Evolutionary conservation across 495 filamentous ascomycete genomes (phyloP).

Genomic region (Penicillium malachiteum): DNA sequence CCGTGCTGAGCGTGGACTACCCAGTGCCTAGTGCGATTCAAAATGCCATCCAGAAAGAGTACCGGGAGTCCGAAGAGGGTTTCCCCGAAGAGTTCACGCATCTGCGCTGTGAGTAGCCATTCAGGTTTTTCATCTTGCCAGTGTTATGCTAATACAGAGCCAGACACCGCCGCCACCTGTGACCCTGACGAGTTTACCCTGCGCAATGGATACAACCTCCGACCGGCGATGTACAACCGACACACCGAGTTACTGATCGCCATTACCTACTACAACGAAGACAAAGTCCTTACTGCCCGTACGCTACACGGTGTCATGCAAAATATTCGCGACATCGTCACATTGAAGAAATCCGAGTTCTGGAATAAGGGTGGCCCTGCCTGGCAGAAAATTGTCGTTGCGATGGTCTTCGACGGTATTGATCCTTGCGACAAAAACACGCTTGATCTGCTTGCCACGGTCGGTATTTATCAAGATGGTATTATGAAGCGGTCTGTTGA

Average conservation of each 20-base stretch:
- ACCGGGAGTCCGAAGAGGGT: conserved; percentile 78
- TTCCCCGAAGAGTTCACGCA: conserved; percentile 85
- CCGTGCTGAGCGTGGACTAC: conserved; percentile 94
- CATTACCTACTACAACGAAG: conserved; percentile 99
- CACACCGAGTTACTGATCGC: conserved; percentile 96
- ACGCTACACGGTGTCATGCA: conserved; percentile 98
- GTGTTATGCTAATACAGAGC: conserved; percentile 4
- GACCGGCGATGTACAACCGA: conserved; percentile 97
- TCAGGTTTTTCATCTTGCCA: neutral
- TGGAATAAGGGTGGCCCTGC: conserved; percentile 98
- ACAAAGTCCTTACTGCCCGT: conserved; percentile 87
- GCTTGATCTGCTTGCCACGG: conserved; percentile 87
- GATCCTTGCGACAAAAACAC: conserved; percentile 97
- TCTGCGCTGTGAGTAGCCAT: conserved; percentile 69
- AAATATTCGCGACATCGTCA: conserved; percentile 96
- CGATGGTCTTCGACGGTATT: conserved; percentile 94
- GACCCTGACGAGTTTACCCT: conserved; percentile 98
- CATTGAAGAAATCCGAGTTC: conserved; percentile 96
- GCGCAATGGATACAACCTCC: conserved; percentile 97
- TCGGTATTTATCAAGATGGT: conserved; percentile 95
- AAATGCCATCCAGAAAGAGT: conserved; percentile 92
- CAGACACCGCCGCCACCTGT: conserved; percentile 93
- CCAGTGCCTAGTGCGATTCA: conserved; percentile 96
- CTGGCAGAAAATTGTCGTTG: conserved; percentile 98
- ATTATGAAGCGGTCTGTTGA: conserved; percentile 98